Evolutionary conservation across 495 filamentous ascomycete genomes (phyloP), one percentile per base, ranked within the genome.

Genomic region (Talaromyces borbonicus): DNA sequence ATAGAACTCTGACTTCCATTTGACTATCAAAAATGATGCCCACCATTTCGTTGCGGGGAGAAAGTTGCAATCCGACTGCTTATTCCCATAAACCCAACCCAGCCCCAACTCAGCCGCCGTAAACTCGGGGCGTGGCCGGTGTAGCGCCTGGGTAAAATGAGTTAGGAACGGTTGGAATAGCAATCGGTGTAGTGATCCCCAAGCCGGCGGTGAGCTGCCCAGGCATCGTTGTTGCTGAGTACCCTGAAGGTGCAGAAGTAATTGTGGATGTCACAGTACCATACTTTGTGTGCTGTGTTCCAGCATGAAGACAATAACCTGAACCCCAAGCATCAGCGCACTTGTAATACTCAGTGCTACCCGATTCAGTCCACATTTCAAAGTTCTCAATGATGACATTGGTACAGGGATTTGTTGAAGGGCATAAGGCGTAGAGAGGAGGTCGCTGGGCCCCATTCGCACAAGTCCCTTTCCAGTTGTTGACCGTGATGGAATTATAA

Each of bases 341-440:
- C 15, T 44, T 46, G 46, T 54, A 54, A 30, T 38, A 44, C 36
- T 50, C 39, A 8, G 49, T 33, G 23, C 25, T 55, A 1, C 69
- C 69, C 8, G 55, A 52, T 44, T 73, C 69, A 2, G 75, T 79
- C 75, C 75, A 78, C 49, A 79, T 63, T 14, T 52, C 40, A 48
- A 78, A 68, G 45, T 77, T 62, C 15, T 57, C 50, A 18, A 78
- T 53, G 2, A 56, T 67, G 35, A 77, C 62, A 39, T 64, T 67
- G 0, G 59, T 67, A 25, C 49, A 49, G 33, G 49, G 56, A 3
- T 50, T 59, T n/a, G 56, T 42, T 20, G 75, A 61, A 8, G 63
- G 57, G 11, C 59, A 71, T 29, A 64, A 59, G 7, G 68, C 56
- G 20, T 69, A 53, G 9, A 79, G 60, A 23, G 73, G 73, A 1